These are phyloP conservation scores for Acrocalymma vagum DNA, from an alignment of 2,329 filamentous ascomycete genomes.

Conservation along the genomic window DNA sequence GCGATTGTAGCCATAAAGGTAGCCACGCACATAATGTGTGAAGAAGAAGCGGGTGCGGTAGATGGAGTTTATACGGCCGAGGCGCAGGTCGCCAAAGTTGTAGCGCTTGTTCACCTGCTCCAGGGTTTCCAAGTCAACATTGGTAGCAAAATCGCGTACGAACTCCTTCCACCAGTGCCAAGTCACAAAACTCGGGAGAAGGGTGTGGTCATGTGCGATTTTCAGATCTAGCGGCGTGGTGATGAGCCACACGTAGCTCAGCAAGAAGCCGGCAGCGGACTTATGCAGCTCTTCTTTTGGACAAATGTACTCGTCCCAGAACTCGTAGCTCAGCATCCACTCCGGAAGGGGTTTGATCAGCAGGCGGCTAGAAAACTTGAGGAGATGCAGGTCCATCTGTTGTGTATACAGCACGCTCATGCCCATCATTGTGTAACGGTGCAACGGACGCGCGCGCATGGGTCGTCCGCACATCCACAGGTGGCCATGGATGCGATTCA, in stretches of 20 bases:
- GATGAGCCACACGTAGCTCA: constrained; percentile 47
- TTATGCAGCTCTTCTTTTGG: constrained; percentile 23
- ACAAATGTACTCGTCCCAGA: constrained; percentile 42
- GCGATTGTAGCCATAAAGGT: constrained; percentile 50
- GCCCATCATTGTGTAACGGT: constrained; percentile 46
- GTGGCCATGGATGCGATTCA: constrained; percentile 43
- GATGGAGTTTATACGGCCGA: constrained; percentile 45
- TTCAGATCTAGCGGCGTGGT: constrained; percentile 42
- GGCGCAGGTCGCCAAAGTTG: constrained; percentile 44
- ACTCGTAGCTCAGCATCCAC: constrained; percentile 36
- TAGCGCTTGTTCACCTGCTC: constrained; percentile 48
- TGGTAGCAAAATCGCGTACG: constrained; percentile 29
- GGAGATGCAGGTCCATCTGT: constrained; percentile 47
- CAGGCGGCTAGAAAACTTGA: constrained; percentile 40
- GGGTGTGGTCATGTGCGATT: constrained; percentile 36
- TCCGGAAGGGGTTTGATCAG: constrained; percentile 44
- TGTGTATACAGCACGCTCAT: constrained; percentile 39
- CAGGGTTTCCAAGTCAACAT: constrained; percentile 41
- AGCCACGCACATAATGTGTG: constrained; percentile 48
- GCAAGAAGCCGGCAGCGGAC: constrained; percentile 39
- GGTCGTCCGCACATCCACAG: constrained; percentile 49
- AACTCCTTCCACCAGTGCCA: constrained; percentile 47
- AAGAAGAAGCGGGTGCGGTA: constrained; percentile 41
- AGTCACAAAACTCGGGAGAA: constrained; percentile 38
- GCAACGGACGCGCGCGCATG: constrained; percentile 43